Evolutionary conservation across 345 rosid species (phyloP).

Genomic region (Salix suchowensis): DNA sequence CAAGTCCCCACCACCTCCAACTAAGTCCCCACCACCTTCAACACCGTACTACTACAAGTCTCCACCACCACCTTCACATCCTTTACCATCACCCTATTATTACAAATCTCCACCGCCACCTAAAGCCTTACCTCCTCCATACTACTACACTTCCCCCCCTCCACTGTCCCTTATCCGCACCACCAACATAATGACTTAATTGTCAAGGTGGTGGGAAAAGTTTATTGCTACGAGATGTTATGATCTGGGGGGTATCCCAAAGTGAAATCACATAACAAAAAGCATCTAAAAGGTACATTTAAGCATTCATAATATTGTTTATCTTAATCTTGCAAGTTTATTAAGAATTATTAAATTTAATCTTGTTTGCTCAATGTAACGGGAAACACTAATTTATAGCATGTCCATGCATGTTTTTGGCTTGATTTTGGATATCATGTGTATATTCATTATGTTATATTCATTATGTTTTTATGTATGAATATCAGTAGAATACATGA

Average conservation of each 20-base stretch:
- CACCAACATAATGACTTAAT: conserved; percentile 16
- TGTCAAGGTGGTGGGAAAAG: conserved; percentile 37
- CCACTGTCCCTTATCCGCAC: conserved; percentile 12
- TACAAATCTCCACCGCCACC: conserved; percentile 13
- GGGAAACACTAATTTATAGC: not conserved
- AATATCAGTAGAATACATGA: not conserved
- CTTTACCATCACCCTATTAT: not conserved
- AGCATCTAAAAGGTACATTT: conserved; percentile 31
- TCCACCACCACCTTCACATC: conserved; percentile 7
- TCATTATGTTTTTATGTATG: not conserved
- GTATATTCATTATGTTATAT: not conserved
- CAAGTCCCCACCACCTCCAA: conserved; percentile 5
- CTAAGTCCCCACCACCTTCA: not conserved
- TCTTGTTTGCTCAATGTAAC: too few relatives aligned
- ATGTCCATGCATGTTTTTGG: not conserved
- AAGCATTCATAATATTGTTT: not conserved
- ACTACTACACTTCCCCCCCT: conserved; percentile 20
- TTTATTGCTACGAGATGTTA: conserved; percentile 27
- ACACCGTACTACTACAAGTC: conserved; percentile 6
- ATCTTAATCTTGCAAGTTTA: not conserved
- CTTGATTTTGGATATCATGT: not conserved
- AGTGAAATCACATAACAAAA: conserved; percentile 22
- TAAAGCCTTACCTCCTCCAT: conserved; percentile 5
- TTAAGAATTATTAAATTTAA: too few relatives aligned
- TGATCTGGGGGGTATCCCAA: conserved; percentile 15